Evolutionary conservation across 2,329 filamentous ascomycete species (phyloP).

Genomic region (Tolypocladium tundrense): DNA sequence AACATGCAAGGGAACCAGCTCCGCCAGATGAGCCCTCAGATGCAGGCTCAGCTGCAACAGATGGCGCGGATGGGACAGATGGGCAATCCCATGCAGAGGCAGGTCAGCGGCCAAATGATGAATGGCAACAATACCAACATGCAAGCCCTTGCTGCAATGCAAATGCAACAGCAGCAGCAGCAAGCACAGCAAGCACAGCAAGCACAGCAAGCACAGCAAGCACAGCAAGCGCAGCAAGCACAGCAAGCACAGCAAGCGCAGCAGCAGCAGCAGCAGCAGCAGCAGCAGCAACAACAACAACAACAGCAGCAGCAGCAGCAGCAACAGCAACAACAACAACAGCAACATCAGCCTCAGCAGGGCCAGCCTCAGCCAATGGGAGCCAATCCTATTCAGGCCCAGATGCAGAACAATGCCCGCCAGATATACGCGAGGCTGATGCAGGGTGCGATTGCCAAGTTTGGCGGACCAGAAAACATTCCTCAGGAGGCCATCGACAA

Average conservation of each 20-base stretch:
- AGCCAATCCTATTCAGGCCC: slow-evolving; percentile 17
- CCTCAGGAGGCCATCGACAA: slow-evolving; percentile 33
- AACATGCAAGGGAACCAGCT: slow-evolving; percentile 14
- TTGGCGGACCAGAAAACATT: slow-evolving; percentile 32
- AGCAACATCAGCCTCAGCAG: slow-evolving; percentile 15
- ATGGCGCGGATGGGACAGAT: slow-evolving; percentile 26
- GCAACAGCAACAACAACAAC: slow-evolving; percentile 19
- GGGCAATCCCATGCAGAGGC: slow-evolving; percentile 27
- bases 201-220: slow-evolving; percentile 19
- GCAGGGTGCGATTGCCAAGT: slow-evolving; percentile 19
- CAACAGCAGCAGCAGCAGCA: slow-evolving; percentile 20
- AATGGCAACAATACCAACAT: slow-evolving; percentile 27
- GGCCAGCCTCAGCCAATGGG: slow-evolving; percentile 22
- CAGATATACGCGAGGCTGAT: slow-evolving; percentile 30
- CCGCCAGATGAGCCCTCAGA: slow-evolving; percentile 25
- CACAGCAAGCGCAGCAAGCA: slow-evolving; percentile 16
- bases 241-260: slow-evolving; percentile 21
- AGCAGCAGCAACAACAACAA: slow-evolving; percentile 12
- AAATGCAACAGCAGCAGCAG: slow-evolving; percentile 19
- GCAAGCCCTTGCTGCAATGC: slow-evolving; percentile 28
- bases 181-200: slow-evolving; percentile 21
- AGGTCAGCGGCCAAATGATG: slow-evolving; percentile 29
- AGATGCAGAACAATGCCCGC: slow-evolving; percentile 22
- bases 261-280: slow-evolving; percentile 18
- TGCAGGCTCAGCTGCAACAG: slow-evolving; percentile 27